Base-by-base conservation (phyloP, 1,284 basidiomycete species). In the Rhodotorula sp. region DNA sequence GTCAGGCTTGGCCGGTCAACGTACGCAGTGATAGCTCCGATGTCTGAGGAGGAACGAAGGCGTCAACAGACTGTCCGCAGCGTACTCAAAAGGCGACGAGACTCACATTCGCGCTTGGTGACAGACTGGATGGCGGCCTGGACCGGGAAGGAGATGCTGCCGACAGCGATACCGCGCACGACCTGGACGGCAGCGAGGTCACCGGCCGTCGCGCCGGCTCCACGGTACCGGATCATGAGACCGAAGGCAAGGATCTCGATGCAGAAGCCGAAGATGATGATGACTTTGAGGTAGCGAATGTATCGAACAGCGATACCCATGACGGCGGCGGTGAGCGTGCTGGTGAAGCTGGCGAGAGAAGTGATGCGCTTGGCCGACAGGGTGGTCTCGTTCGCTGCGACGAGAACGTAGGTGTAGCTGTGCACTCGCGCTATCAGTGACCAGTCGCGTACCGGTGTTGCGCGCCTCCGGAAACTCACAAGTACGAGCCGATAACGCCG, bases 111-210 rank as follows among this genome's bases (percentile, higher is more conserved):
- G 71, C 81, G 81, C 65, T 77, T 79, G 14, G 78, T 71, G 6
- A 78, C 78, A 10, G 80, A 75, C 63, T 82, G 81, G 57, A 82
- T 79, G 8, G 78, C 71, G 0, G 80, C 80, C 68, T 81, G 81
- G 15, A 77, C 73, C 0, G 82, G 81, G 77, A 80, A 82, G 5
- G 73, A 71, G 69, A 82, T 80, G 47, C 77, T 75, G 5, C 81
- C 82, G 51, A 70, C 75, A 2, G 76, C 80, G 51, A 79, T 63
- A 39, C 80, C 80, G 52, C 79, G 76, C 4, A 81, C 69, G 48
- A 81, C 51, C 64, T 82, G 81, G 5, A 81, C 78, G 43, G 79
- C 73, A 26, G 77, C 77, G 39, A 81, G 69, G 54, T 81, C 80
- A 15, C 70, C 80, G 29, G 74, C 63, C 5, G 64, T 39, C 8